Percentiles rank a stretch among this genome's conserved stretches.
phyloP scores from a whole-genome alignment of 2,329 filamentous ascomycete species.

The Cladophialophora immunda region DNA sequence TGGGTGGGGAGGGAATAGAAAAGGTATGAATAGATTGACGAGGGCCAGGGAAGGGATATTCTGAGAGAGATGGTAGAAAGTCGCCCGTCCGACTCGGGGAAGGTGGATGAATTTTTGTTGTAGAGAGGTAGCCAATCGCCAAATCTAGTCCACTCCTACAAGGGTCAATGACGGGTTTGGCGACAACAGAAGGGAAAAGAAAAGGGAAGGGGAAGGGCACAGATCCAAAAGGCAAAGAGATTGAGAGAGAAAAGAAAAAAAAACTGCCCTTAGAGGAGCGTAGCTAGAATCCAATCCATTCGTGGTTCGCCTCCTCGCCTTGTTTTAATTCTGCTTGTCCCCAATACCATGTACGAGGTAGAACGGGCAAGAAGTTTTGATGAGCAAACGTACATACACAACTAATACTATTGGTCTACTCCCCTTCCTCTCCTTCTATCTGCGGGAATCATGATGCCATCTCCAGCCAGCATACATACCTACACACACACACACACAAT shows the following conservation, averaged over 20 bases:
- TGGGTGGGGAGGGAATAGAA: neutral
- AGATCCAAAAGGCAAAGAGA: neutral
- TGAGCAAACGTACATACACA: too few relatives aligned
- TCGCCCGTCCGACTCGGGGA: neutral
- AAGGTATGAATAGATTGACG: neutral
- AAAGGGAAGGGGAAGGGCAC: too few relatives aligned
- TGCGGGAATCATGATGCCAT: too few relatives aligned
- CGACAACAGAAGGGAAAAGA: neutral
- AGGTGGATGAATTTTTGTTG: neutral
- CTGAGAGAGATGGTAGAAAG: neutral
- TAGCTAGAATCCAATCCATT: too few relatives aligned
- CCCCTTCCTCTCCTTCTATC: too few relatives aligned
- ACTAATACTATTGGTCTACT: too few relatives aligned
- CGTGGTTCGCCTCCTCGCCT: constrained; percentile 1
- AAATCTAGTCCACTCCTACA: neutral
- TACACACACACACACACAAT: too few relatives aligned
- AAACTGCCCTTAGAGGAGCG: neutral
- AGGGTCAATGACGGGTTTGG: neutral
- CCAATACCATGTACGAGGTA: too few relatives aligned
- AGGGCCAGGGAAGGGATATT: neutral
- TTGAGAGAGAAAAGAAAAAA: neutral
- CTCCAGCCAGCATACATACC: too few relatives aligned
- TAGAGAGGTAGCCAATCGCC: neutral
- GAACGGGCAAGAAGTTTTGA: neutral
- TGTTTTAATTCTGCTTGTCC: neutral